phyloP scores from a whole-genome alignment of 768 basidiomycete species.

The Suillus brevipes region DNA sequence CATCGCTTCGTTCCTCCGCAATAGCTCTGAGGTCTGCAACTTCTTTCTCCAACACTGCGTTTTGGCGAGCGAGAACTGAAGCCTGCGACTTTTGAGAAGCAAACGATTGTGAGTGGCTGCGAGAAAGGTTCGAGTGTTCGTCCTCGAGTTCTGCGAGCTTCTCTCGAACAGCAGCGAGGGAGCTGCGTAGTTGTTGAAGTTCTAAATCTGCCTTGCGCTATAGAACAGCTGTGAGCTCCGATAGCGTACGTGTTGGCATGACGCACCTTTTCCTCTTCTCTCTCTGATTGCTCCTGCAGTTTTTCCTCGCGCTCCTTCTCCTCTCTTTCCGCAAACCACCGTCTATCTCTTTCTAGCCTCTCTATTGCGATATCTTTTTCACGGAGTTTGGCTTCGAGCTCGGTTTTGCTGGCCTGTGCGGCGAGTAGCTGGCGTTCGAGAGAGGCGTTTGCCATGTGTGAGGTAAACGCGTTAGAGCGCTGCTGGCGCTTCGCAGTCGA shows the following conservation, averaged over 20 bases:
- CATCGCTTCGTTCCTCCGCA: constrained; percentile 42
- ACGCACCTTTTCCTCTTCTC: constrained; percentile 62
- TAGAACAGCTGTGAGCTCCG: background rate
- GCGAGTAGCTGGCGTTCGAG: constrained; percentile 69
- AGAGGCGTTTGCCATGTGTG: constrained; percentile 58
- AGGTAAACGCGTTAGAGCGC: constrained; percentile 59
- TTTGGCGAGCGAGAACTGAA: constrained; percentile 46
- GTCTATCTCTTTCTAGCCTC: constrained; percentile 65
- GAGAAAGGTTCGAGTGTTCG: constrained; percentile 47
- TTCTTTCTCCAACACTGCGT: constrained; percentile 48
- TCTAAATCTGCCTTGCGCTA: constrained; percentile 54
- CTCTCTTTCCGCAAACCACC: constrained; percentile 70
- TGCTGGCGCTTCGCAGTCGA: constrained; percentile 69
- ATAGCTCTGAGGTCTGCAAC: constrained; percentile 41
- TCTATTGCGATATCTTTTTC: constrained; percentile 66
- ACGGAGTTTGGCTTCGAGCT: constrained; percentile 66
- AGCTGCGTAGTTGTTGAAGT: constrained; percentile 49
- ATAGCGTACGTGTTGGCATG: background rate
- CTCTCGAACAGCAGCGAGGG: constrained; percentile 52
- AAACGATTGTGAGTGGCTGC: constrained; percentile 49
- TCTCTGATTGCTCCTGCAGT: constrained; percentile 51
- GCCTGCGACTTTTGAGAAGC: constrained; percentile 54
- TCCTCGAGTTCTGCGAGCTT: constrained; percentile 65
- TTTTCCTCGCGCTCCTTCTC: constrained; percentile 67
- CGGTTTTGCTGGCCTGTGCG: constrained; percentile 58